Base-by-base conservation (phyloP, 768 basidiomycete genomes). In the Lanmaoa rubissima region DNA sequence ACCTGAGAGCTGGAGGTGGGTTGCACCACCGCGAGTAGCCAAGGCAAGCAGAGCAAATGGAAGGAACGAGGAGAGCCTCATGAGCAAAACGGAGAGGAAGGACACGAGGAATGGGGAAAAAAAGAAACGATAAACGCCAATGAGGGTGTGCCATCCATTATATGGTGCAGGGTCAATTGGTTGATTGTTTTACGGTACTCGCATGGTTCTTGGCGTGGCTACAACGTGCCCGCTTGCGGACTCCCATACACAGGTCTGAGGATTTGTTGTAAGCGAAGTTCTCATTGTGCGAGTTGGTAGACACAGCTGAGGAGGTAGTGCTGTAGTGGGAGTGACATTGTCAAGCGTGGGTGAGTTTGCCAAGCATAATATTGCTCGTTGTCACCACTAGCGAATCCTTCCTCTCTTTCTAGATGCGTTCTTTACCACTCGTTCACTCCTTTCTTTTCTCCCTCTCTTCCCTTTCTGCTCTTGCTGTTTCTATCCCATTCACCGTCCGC, bases 401-500 rank as follows among this genome's bases (percentile, higher is more conserved):
- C 21, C 31, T 9, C 19, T 24, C 28, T 26, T 60, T 42, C 46
- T 31, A 35, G 31, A 73, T 72, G 68, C 63, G 39, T 31, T 65
- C 68, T 0, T 66, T 72, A 44, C 51, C n/a, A 41, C 39, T 59
- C 43, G 2, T 61, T 24, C 70, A 48, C 21, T 70, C 62, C 0
- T 72, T 73, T 61, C 5, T 67, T 35, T 41, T 51, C 41, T 56
- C 55, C 1, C 26, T 71, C 45, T 54, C 39, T 57, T 54, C 48
- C 12, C 32, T 65, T 8, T 58, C 56, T 14, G 51, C 54, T 12
- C 24, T 70, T 61, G 76, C 77, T 34, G 35, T 73, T 39, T 69
- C 61, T 41, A 63, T 78, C 42, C 69, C 73, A 0, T 67, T 77
- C 56, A 51, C 58, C 50, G 62, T 69, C 36, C 71, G 59, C 53